Percentiles rank a stretch among this genome's conserved stretches.
Conservation (phyloP, 164 flowering plant species). For the Chimonanthus salicifolius region DNA sequence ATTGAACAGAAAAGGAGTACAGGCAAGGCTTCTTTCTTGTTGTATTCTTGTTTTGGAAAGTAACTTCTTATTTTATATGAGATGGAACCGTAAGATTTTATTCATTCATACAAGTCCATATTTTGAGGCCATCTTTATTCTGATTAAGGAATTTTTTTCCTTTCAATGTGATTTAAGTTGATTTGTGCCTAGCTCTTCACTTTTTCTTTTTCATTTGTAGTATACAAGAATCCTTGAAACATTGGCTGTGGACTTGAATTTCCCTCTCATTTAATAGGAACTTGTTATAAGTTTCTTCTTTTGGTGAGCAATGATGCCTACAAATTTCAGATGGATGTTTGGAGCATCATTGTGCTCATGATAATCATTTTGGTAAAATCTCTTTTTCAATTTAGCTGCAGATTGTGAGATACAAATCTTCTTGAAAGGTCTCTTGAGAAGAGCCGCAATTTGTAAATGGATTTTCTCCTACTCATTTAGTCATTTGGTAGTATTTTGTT, state of each 20-base stretch:
- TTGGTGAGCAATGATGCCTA: neutral
- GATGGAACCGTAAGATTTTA: neutral
- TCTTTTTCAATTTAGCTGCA: neutral
- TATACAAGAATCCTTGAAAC: neutral
- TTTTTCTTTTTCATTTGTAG: neutral
- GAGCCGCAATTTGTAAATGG: neutral
- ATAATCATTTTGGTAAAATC: too few species aligned
- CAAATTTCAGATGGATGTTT: too few species aligned
- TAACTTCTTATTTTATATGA: neutral
- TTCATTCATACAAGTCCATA: neutral
- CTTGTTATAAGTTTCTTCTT: neutral
- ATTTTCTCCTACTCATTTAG: neutral
- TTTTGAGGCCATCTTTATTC: too few species aligned
- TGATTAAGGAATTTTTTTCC: neutral
- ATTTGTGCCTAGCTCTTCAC: too few species aligned
- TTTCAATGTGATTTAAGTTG: neutral
- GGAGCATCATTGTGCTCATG: too few species aligned
- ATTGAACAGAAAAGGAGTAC: constrained; percentile 69
- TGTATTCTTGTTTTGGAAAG: too few species aligned
- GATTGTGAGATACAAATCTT: neutral
- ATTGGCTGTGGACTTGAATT: neutral
- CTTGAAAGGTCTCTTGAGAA: neutral
- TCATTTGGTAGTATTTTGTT: too few species aligned
- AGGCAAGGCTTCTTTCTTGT: constrained; percentile 38
- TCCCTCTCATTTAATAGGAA: neutral